Conservation (phyloP, 2,329 filamentous ascomycete species). For the Alternaria atra region DNA sequence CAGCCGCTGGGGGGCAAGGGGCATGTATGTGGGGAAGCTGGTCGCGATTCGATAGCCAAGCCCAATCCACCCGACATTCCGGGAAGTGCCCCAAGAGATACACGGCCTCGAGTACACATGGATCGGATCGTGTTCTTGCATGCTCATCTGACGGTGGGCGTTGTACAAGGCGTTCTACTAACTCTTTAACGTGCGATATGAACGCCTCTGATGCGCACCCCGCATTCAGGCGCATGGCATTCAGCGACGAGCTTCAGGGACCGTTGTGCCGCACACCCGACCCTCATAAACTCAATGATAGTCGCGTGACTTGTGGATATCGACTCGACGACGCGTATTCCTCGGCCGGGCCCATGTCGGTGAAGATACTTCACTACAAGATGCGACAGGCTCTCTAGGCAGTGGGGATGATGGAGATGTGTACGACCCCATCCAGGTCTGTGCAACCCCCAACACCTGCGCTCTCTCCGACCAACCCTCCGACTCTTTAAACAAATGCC, state of each 20-base stretch:
- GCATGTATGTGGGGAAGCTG: conserved; percentile 30
- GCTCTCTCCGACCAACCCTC: conserved; percentile 13
- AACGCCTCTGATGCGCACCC: conserved; percentile 8
- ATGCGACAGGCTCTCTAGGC: conserved; percentile 14
- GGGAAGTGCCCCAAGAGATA: conserved; percentile 9
- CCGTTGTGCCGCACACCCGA: conserved; percentile 14
- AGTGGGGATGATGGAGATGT: conserved; percentile 17
- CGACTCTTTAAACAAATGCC: conserved; percentile 19
- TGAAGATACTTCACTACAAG: conserved; percentile 10
- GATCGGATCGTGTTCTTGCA: conserved; percentile 9
- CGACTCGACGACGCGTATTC: conserved; percentile 8
- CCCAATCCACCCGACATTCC: conserved; percentile 10
- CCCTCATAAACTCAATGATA: neutral
- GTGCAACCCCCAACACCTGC: conserved; percentile 20
- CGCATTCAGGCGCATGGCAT: conserved; percentile 7
- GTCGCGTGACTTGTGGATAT: conserved; percentile 2
- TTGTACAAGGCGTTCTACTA: conserved; percentile 1
- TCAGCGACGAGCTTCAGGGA: conserved; percentile 2
- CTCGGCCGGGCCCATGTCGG: conserved; percentile 13
- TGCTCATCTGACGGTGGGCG: conserved; percentile 4
- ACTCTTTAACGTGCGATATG: neutral
- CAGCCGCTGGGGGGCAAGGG: conserved; percentile 25
- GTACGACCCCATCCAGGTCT: conserved; percentile 13
- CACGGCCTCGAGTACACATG: conserved; percentile 7
- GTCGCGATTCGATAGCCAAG: conserved; percentile 28